Conservation (phyloP, 257 asterid species). For the Solanum bukasovii region DNA sequence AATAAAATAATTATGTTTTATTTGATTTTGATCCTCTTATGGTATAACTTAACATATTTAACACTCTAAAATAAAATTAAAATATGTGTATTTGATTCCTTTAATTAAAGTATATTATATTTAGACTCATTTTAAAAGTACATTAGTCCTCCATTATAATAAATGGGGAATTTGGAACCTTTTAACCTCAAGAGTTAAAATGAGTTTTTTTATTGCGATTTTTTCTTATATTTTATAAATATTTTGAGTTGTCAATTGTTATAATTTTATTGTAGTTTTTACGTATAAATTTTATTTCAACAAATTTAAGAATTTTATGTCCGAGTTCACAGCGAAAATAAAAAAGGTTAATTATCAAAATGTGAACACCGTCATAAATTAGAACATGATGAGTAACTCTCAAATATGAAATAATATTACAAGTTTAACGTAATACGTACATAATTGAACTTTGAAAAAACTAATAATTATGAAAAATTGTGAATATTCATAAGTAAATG, state of each 20-base stretch:
- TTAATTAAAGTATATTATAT: not conserved
- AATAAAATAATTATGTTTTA: not conserved
- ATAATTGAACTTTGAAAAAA: too few species aligned
- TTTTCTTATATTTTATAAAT: not conserved
- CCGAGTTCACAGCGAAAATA: too few species aligned
- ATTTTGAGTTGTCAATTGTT: not conserved
- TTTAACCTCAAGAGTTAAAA: not conserved
- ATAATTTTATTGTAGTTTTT: not conserved
- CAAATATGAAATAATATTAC: not conserved
- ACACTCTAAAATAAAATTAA: not conserved
- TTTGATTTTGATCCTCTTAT: not conserved
- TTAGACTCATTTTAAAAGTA: not conserved
- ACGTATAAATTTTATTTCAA: not conserved
- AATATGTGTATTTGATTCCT: not conserved
- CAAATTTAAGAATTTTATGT: not conserved
- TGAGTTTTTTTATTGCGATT: too few species aligned
- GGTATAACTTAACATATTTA: not conserved
- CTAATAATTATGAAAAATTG: not conserved
- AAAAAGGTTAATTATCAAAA: too few species aligned
- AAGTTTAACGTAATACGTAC: too few species aligned
- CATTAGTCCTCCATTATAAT: not conserved
- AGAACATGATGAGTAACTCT: not conserved
- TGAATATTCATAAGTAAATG: not conserved
- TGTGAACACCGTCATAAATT: not conserved
- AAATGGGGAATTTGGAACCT: not conserved